Base-by-base conservation (phyloP, 768 basidiomycete species). In the Vararia minispora region DNA sequence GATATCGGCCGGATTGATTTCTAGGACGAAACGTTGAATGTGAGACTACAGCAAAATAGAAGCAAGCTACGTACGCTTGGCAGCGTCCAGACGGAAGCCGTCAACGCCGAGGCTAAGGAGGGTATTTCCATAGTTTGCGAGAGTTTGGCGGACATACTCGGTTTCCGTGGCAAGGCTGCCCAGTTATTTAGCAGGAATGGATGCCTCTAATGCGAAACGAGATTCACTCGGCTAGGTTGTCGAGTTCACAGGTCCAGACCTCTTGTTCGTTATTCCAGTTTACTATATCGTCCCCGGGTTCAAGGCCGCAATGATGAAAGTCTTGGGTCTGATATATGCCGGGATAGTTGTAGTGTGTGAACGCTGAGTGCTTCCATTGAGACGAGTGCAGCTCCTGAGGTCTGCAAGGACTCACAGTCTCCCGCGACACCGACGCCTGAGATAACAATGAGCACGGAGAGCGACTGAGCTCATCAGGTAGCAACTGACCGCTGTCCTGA, bases 281-380 rank as follows among this genome's bases (percentile, higher is more conserved):
- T 8, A 65, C 67, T 37, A 79, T 76, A 38, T 68, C 60, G 46
- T 79, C 68, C 2, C 52, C 54, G 0, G 70, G 54, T 34, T 69
- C 66, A 21, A 74, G 58, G 3, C 77, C 74, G 46, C 76, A 79
- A 50, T 78, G 69, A 45, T 81, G 77, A 54, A 80, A 79, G 52
- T 78, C 62, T 59, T 68, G 39, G 35, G 17, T 9, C 6, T 51
- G 34, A 34, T 57, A 58, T 21, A 52, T 52, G 4, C 51, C 53
- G 10, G 58, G 53, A 40, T 61, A 61, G 27, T 41, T 21, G 43
- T 74, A 79, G 41, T 76, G 69, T 2, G 71, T 71, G 52, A 68
- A 79, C 0, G 58, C n/a, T n/a, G n/a, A n/a, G n/a, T n/a, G n/a
- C n/a, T n/a, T n/a, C n/a, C n/a, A n/a, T n/a, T n/a, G n/a, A n/a